Percentiles rank a stretch among this genome's conserved stretches.
Evolutionary conservation across 768 basidiomycete genomes (phyloP).

Genomic region (Pisolithus tinctorius): DNA sequence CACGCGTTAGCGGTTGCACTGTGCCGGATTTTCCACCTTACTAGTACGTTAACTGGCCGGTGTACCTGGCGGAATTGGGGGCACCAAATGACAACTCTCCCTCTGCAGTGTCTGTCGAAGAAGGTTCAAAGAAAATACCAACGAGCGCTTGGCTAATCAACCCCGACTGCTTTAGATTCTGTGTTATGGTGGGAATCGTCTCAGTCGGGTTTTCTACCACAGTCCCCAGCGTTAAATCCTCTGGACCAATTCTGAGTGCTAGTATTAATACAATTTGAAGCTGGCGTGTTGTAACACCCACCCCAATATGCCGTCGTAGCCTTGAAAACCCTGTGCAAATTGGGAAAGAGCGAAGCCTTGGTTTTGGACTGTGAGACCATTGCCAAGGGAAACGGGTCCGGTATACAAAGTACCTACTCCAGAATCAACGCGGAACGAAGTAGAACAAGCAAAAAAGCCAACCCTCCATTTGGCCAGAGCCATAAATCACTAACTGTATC

Average conservation of each 20-base stretch:
- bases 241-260: constrained; percentile 21
- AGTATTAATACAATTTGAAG: not conserved
- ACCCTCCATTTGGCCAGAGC: not conserved
- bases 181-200: constrained; percentile 20
- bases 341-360: constrained; percentile 31
- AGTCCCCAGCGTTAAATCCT: constrained; percentile 23
- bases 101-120: constrained; percentile 7
- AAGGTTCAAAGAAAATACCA: not conserved
- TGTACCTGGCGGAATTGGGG: not conserved
- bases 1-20: too few species aligned
- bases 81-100: constrained; percentile 27
- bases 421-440: constrained; percentile 58
- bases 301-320: constrained; percentile 15
- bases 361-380: constrained; percentile 7
- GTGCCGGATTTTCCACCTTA: too few species aligned
- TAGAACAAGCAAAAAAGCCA: constrained; percentile 33
- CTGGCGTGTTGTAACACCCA: too few species aligned
- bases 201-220: not conserved
- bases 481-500: constrained; percentile 27
- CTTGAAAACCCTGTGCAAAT: not conserved
- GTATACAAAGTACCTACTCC: constrained; percentile 27
- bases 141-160: not conserved
- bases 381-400: constrained; percentile 9
- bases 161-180: not conserved
- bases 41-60: too few species aligned